Base-by-base conservation (phyloP, 495 filamentous ascomycete species). In the Glarea lozoyensis region DNA sequence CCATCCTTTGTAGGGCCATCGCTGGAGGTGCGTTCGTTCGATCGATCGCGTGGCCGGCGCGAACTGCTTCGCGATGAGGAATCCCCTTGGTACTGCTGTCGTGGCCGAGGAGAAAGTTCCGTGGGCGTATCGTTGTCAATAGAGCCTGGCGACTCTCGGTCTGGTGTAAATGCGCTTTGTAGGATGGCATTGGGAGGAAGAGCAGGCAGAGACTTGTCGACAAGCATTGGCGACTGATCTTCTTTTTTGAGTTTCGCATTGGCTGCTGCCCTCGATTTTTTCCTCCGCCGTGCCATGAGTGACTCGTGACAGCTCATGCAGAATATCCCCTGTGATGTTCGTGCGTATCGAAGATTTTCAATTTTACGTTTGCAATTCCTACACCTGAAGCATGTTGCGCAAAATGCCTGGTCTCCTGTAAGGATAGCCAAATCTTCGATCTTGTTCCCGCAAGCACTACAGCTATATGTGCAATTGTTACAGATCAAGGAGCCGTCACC, bases 231-330 rank as follows among this genome's bases (percentile, higher is more conserved):
- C 3, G 75, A 69, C 34, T 70, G 54, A 42, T 77, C 73, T 52
- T 74, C 80, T 22, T 73, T 74, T 43, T 72, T 65, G 43, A 75
- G 68, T 54, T 79, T 82, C 42, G 73, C 66, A 50, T 77, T 64
- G 47, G 64, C 55, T 2, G 76, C 65, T 41, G 72, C 76, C 61
- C 84, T 82, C 56, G 81, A 75, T 57, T 89, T 90, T 64, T 99
- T 99, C 43, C 88, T 76, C 52, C 93, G 75, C 44, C 93, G 72
- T 35, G 92, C 88, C 93, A 99, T 99, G 22, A 99, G 64, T n/a
- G 86, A 88, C 58, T 99, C 93, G 58, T 99, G 93, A 58, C 93
- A 99, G 57, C 82, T 88, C 93, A 99, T 99, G 70, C 93, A 99
- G 60, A 99, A 97, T 39, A 97, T 99, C 27, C 93, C 93, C 60